Evolutionary conservation across 202 grass and related monocot genomes (phyloP).

Genomic region (Musa balbisiana): DNA sequence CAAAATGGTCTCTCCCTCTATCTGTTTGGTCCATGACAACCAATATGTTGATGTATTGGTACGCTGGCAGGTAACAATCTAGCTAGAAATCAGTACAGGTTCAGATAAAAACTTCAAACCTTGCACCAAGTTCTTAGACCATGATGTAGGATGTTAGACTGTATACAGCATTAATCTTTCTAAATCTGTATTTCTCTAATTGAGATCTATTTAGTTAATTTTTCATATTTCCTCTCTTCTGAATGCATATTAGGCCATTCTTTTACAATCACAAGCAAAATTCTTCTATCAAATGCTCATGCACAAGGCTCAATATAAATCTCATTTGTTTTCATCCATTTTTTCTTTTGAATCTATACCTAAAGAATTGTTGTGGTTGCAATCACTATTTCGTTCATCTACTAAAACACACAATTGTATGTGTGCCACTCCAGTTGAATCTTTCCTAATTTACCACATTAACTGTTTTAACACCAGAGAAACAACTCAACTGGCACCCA

Average conservation of each 20-base stretch:
- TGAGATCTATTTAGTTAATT: not conserved
- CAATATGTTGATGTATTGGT: no score
- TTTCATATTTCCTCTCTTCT: not conserved
- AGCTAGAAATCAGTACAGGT: no score
- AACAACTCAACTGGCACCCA: not conserved
- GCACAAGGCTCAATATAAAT: not conserved
- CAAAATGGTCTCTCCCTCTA: no score
- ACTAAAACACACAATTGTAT: not conserved
- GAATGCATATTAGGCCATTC: not conserved
- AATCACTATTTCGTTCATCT: not conserved
- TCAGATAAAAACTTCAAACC: no score
- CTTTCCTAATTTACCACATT: not conserved
- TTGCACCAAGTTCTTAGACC: not conserved
- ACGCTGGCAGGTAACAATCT: no score
- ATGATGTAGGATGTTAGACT: not conserved
- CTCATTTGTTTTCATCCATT: not conserved
- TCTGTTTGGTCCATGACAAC: no score
- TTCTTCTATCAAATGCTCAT: not conserved
- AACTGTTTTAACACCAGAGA: not conserved
- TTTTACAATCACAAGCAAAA: not conserved
- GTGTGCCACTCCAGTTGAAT: not conserved
- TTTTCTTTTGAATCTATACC: not conserved
- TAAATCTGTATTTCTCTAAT: not conserved
- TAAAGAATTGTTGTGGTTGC: not conserved
- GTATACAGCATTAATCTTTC: not conserved